Evolutionary conservation across 345 rosid genomes (phyloP), one percentile per base, ranked within the genome.

Genomic region (Populus simonii): DNA sequence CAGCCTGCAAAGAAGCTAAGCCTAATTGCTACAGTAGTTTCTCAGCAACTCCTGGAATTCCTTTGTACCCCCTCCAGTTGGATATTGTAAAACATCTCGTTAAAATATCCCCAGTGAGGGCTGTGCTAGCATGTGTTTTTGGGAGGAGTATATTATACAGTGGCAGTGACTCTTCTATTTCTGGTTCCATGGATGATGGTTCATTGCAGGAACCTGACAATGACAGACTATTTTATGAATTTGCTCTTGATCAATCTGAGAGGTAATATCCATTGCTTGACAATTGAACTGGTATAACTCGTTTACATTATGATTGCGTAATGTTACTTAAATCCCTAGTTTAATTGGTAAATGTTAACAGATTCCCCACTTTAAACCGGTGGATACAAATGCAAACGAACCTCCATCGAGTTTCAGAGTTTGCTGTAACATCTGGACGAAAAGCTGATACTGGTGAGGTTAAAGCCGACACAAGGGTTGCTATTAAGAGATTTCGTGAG

Each of bases 321-420:
- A 33, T 78, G 84, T 74, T 73, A 71, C 80, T 38, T 57, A 55
- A 83, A 33, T 74, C 76, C 51, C 65, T 65, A 33, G 17, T 67
- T 59, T 67, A 4, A 41, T 38, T 71, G 83, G 59, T 71, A 8
- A 35, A 53, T 66, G 70, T 67, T 68, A 51, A 76, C 88, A 95
- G 99, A 89, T 95, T 87, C 83, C 94, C 99, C 57, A 93, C 98
- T 79, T 84, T 95, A 81, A 93, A 95, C 77, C 91, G 99, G 78
- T 95, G 99, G 99, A 92, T 95, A 84, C 99, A 95, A 85, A 92
- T 93, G 93, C 97, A 95, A 78, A 93, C 93, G 61, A 93, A 93
- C 80, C 98, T 93, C 78, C 98, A 93, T 87, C 90, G 96, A 85
- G 99, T 93, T 81, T 92, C 94, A 27, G 98, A 95, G 82, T 85